These are phyloP conservation scores for Millerozyma miso DNA, from an alignment of 805 yeast genomes.

Conservation along the genomic window DNA sequence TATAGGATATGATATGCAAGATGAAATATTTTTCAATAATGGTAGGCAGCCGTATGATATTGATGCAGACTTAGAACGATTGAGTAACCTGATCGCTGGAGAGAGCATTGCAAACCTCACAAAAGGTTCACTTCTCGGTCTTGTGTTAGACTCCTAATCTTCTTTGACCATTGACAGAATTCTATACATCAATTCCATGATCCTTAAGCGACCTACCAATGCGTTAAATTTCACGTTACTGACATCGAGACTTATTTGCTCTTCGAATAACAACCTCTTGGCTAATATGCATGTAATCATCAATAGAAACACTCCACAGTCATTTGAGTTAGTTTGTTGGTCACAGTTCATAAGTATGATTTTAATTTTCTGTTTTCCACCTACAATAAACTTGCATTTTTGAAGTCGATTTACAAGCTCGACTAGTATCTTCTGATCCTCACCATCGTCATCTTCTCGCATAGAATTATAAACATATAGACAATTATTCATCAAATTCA, in stretches of 20 bases:
- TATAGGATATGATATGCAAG: slow-evolving; percentile 21
- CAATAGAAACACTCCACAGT: slow-evolving; percentile 52
- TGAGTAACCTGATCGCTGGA: slow-evolving; percentile 12
- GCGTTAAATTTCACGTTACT: slow-evolving; percentile 43
- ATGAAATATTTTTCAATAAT: slow-evolving; percentile 21
- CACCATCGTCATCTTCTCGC: slow-evolving; percentile 35
- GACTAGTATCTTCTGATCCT: slow-evolving; percentile 23
- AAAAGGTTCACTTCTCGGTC: slow-evolving; percentile 22
- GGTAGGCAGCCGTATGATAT: slow-evolving; percentile 5
- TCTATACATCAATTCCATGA: slow-evolving; percentile 21
- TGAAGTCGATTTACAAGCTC: slow-evolving; percentile 20
- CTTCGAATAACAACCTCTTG: slow-evolving; percentile 20
- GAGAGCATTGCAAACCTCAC: slow-evolving; percentile 26
- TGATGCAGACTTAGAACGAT: slow-evolving; percentile 8
- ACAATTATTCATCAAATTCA: slow-evolving; percentile 43
- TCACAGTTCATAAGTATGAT: slow-evolving; percentile 39
- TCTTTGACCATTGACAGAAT: neutral
- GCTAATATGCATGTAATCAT: slow-evolving; percentile 36
- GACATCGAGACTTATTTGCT: slow-evolving; percentile 35
- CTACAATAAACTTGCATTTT: slow-evolving; percentile 18
- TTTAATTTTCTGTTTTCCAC: slow-evolving; percentile 19
- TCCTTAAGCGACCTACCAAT: slow-evolving; percentile 43
- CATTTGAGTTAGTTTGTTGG: slow-evolving; percentile 63
- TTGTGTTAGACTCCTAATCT: slow-evolving; percentile 12
- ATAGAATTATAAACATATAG: slow-evolving; percentile 60